These are phyloP conservation scores for Cryptomeria japonica DNA, from an alignment of 75 land plant species.

Conservation along the genomic window DNA sequence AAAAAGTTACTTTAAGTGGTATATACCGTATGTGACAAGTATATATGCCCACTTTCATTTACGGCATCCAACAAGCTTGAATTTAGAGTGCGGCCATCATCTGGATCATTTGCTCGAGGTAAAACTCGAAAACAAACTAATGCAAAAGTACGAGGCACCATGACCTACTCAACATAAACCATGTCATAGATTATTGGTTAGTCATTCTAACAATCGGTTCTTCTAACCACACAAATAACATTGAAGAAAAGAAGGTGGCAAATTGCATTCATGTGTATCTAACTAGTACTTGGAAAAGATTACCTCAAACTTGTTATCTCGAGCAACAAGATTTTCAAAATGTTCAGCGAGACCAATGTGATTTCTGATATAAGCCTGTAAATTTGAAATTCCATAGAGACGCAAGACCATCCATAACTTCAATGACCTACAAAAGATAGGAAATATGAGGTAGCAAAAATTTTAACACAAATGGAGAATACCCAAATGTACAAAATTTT, in stretches of 20 bases:
- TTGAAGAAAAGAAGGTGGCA: background rate
- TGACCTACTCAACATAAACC: conserved; percentile 36
- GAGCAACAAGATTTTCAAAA: conserved; percentile 63
- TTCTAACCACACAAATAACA: background rate
- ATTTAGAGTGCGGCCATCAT: conserved; percentile 52
- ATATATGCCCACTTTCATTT: conserved; percentile 60
- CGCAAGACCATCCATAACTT: conserved; percentile 83
- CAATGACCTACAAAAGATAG: conserved; percentile 46
- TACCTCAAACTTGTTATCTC: conserved; percentile 73
- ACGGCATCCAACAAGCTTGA: conserved; percentile 53
- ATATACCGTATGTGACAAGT: conserved; percentile 65
- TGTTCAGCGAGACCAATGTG: conserved; percentile 60
- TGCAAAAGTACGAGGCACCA: conserved; percentile 62
- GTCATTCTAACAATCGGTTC: background rate
- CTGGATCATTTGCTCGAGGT: conserved; percentile 34
- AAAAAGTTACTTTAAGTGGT: too few species aligned
- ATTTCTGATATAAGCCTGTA: conserved; percentile 66
- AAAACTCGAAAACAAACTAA: conserved; percentile 73
- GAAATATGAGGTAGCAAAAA: background rate
- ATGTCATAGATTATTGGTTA: background rate
- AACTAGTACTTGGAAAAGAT: background rate
- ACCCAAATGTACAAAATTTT: background rate
- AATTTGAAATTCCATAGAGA: conserved; percentile 68
- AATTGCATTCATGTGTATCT: background rate
- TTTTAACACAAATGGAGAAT: background rate